Evolutionary conservation across 192 early-diverging fungal genomes (phyloP).

Genomic region (Coemansia sp.): DNA sequence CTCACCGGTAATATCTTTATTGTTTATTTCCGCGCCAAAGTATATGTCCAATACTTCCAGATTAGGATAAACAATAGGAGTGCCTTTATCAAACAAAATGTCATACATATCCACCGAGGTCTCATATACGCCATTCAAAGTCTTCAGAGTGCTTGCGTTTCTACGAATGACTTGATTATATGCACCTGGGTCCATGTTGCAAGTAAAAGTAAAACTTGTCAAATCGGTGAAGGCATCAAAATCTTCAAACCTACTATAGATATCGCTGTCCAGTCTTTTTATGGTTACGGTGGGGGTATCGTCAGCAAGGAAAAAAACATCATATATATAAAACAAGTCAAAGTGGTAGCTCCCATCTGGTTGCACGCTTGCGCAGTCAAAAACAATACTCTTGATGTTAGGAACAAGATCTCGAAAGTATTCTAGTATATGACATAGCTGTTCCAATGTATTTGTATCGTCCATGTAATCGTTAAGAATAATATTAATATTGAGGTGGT

Average conservation of each 20-base stretch:
- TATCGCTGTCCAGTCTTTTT: no score
- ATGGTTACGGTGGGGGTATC: no score
- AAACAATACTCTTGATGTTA: no score
- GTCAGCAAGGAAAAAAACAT: no score
- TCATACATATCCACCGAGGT: background rate
- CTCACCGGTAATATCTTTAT: background rate
- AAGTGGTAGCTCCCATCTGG: no score
- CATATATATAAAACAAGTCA: no score
- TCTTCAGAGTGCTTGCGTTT: background rate
- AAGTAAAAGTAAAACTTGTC: background rate
- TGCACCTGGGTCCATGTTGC: background rate
- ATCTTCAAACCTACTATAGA: no score
- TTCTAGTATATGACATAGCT: background rate
- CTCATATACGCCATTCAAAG: background rate
- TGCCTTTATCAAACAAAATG: background rate
- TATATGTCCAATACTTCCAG: background rate
- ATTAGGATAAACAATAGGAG: background rate
- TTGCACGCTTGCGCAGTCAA: no score
- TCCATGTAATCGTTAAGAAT: no score
- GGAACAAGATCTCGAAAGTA: background rate
- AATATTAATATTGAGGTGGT: no score
- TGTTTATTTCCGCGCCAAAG: background rate
- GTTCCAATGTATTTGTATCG: no score
- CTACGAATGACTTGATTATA: background rate
- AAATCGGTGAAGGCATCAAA: background rate